A percentile compares a stretch with the other conserved stretches of the same genome.
Evolutionary conservation across 208 protist genomes (phyloP).

Genomic region (Acanthamoeba royreba): DNA sequence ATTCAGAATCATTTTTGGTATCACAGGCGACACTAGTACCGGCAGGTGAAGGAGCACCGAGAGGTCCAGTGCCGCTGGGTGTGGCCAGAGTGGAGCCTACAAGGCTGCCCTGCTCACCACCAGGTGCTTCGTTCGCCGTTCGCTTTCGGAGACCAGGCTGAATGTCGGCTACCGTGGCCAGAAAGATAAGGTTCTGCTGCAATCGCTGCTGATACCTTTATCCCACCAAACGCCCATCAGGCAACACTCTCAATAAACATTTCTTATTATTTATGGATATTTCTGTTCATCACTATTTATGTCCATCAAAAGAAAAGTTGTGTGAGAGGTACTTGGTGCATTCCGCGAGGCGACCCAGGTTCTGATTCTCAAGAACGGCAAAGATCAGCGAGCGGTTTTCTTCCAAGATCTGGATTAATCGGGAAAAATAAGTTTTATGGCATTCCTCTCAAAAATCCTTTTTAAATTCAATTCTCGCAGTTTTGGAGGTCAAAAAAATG

Average conservation of each 20-base stretch:
- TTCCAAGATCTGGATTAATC: neutral
- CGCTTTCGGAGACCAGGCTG: constrained; percentile 8
- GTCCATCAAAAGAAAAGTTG: too few species aligned
- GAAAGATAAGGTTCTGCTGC: constrained; percentile 39
- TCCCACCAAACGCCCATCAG: neutral
- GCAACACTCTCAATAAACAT: too few species aligned
- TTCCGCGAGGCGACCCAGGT: neutral
- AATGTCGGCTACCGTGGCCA: neutral
- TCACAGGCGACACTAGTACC: too few species aligned
- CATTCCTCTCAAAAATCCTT: too few species aligned
- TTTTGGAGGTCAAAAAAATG: too few species aligned
- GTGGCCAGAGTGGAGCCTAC: too few species aligned
- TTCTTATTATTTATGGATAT: too few species aligned
- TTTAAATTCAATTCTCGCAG: too few species aligned
- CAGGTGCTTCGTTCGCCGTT: neutral
- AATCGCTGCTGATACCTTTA: neutral
- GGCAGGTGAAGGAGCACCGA: neutral
- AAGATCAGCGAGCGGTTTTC: constrained; percentile 24
- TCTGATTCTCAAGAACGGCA: constrained; percentile 15
- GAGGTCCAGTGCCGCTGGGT: neutral
- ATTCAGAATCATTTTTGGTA: too few species aligned
- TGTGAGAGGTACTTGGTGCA: neutral
- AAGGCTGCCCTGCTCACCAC: neutral
- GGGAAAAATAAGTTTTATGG: neutral
- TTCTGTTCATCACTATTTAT: too few species aligned